Evolutionary conservation across 257 asterid species (phyloP).

Genomic region (Petunia secreta): DNA sequence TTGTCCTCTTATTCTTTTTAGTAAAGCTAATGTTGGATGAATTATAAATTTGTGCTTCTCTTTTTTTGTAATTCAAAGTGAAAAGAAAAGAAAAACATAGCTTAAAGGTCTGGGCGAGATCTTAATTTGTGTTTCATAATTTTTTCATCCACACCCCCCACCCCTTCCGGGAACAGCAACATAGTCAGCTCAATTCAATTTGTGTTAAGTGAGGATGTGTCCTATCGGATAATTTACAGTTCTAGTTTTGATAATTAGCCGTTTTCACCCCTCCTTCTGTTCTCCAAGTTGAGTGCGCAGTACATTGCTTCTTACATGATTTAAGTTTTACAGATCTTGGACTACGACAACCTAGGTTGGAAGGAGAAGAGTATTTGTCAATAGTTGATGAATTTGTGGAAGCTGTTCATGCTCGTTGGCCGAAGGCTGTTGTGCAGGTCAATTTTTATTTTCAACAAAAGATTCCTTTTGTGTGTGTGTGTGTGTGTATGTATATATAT

Average conservation of each 20-base stretch:
- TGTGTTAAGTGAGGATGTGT: slow-evolving; percentile 16
- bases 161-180: not conserved
- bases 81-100: too few species aligned
- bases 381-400: slow-evolving; percentile 98
- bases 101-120: too few species aligned
- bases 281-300: slow-evolving; percentile 12
- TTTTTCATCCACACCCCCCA: too few species aligned
- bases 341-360: slow-evolving; percentile 87
- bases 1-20: too few species aligned
- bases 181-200: not conserved
- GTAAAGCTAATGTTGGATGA: too few species aligned
- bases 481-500: too few species aligned
- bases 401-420: slow-evolving; percentile 99
- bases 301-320: slow-evolving; percentile 8
- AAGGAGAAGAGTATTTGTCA: slow-evolving; percentile 92
- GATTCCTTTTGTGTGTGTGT: slow-evolving; percentile 12
- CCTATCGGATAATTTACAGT: not conserved
- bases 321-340: slow-evolving; percentile 86
- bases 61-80: too few species aligned
- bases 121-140: too few species aligned
- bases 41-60: too few species aligned
- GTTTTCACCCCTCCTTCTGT: slow-evolving; percentile 13
- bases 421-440: slow-evolving; percentile 99
- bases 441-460: slow-evolving; percentile 29
- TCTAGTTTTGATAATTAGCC: slow-evolving; percentile 6